Evolutionary conservation across 2,329 filamentous ascomycete genomes (phyloP), one percentile per base, ranked within the genome.

Genomic region (Fonsecaea erecta): DNA sequence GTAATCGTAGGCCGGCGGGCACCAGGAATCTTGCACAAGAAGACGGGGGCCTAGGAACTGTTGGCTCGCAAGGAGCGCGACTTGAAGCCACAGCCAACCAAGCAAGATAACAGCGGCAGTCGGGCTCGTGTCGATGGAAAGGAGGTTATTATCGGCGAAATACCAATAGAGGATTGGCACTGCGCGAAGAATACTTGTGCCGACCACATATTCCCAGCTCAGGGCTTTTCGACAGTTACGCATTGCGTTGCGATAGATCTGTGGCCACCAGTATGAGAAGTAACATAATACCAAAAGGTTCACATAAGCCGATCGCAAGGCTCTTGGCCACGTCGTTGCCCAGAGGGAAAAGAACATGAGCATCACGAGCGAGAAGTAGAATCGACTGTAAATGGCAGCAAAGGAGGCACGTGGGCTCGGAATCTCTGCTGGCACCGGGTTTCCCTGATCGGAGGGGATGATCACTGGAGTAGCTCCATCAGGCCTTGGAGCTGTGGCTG

Each of bases 181-280:
- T 5, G 96, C 81, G 1, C 95, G 89, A 7, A 96, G 83, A 4
- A 89, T 72, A 54, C 91, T 95, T 76, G 97, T 91, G 2, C 93
- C 93, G 24, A 93, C 75, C 62, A 97, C 90, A 74, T 96, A 99
- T 65, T 90, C 90, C 93, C 93, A 97, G 2, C 89, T 85, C n/a
- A 98, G 83, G 0, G 94, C 93, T 72, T 91, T 91, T 46, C 93
- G 91, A 77, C 93, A 97, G 78, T 97, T 97, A 60, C 94, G 91
- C 77, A 91, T 87, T 60, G 90, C 83, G 76, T 99, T 99, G 68
- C 95, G 91, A 74, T 90, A 86, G 71, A 98, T 96, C 76, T 99
- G 95, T 0, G 95, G 94, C 0, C 88, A 75, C 94, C 94, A 98
- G 74, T 97, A 89, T 21, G 93, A 97, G 52, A 97, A 85, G 75